A percentile compares a stretch with the other conserved stretches of the same genome.
These are phyloP conservation scores for Henningerozyma blattae DNA, from an alignment of 805 yeast species.

Conservation along the genomic window DNA sequence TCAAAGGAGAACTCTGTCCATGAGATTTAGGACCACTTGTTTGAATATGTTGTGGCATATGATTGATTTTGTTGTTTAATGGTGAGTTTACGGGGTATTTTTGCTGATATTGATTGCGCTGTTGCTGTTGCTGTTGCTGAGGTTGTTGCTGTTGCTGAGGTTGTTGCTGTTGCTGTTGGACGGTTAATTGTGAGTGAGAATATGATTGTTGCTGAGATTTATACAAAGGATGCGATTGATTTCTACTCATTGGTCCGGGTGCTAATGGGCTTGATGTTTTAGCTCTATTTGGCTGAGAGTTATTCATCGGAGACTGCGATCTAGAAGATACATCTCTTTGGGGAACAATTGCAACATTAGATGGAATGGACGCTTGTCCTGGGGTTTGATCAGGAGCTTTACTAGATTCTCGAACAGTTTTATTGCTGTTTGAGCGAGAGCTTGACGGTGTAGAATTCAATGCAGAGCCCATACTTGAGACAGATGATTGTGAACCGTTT, in stretches of 20 bases:
- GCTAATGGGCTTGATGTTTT: not conserved
- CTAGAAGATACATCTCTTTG: constrained; percentile 2
- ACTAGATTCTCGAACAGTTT: not conserved
- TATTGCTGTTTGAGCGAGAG: not conserved
- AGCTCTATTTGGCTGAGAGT: not conserved
- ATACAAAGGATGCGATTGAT: not conserved
- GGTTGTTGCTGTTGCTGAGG: constrained; percentile 18
- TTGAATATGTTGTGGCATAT: not conserved
- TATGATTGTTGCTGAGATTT: not conserved
- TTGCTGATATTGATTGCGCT: constrained; percentile 10
- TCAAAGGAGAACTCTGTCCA: not conserved
- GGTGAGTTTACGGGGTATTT: constrained; percentile 2
- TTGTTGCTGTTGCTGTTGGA: constrained; percentile 3
- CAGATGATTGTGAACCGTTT: not conserved
- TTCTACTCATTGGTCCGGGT: not conserved
- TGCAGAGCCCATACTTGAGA: not conserved
- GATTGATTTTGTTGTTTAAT: too few relatives aligned
- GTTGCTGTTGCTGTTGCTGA: constrained; percentile 7
- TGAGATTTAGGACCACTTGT: not conserved
- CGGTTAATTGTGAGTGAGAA: not conserved
- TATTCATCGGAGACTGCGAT: constrained; percentile 1
- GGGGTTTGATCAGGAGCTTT: not conserved
- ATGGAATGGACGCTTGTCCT: not conserved
- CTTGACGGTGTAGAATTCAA: not conserved
- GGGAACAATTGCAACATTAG: constrained; percentile 4